phyloP scores from a whole-genome alignment of 1,284 basidiomycete genomes.

The Sparassis latifolia region DNA sequence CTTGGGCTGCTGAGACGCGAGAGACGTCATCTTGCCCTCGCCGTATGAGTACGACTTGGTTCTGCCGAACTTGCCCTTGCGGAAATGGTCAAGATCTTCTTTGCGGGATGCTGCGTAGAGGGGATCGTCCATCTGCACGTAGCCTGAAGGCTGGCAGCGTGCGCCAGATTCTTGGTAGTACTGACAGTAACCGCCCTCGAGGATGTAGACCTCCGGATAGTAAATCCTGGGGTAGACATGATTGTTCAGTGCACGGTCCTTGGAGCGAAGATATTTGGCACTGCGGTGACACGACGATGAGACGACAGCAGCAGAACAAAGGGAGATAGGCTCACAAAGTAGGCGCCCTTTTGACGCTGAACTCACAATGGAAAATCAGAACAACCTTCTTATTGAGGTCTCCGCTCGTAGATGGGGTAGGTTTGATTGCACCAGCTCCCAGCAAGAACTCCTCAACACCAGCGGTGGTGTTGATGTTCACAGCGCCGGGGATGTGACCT shows the following conservation, averaged over 20 bases:
- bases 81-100: constrained; percentile 87
- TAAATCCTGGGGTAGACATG: constrained; percentile 89
- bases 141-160: constrained; percentile 78
- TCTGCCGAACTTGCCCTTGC: constrained; percentile 79
- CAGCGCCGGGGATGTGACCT: constrained; percentile 88
- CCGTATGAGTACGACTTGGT: constrained; percentile 88
- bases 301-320: constrained; percentile 1
- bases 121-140: constrained; percentile 95
- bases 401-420: constrained; percentile 77
- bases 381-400: constrained; percentile 73
- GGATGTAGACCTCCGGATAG: constrained; percentile 95
- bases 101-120: constrained; percentile 71
- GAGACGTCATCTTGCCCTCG: constrained; percentile 43
- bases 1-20: constrained; percentile 37
- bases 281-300: constrained; percentile 33
- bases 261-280: constrained; percentile 87
- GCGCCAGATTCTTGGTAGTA: constrained; percentile 69
- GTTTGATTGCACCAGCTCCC: constrained; percentile 48
- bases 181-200: constrained; percentile 91
- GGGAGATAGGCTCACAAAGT: constrained; percentile 70
- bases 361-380: constrained; percentile 97
- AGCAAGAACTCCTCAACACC: constrained; percentile 82
- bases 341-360: constrained; percentile 91
- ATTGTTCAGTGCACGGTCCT: constrained; percentile 84
- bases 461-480: constrained; percentile 85